A percentile compares a stretch with the other conserved stretches of the same genome.
Evolutionary conservation across 208 protist species (phyloP).

Genomic region (Angomonas ambiguus): DNA sequence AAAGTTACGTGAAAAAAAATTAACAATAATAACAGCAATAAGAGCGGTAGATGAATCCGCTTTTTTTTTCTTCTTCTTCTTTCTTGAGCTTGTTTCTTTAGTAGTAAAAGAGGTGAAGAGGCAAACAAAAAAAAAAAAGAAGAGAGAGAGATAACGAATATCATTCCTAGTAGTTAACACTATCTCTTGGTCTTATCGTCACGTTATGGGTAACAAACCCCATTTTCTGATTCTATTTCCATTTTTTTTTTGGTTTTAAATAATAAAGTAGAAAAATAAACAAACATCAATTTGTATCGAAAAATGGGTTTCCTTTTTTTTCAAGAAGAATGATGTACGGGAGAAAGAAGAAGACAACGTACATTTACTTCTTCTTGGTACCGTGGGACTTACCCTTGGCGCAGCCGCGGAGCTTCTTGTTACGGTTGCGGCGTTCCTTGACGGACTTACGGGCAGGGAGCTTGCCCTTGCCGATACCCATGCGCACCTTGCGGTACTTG

Average conservation of each 20-base stretch:
- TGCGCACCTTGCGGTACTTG: constrained; percentile 96
- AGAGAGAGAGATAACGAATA: not conserved
- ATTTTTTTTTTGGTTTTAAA: constrained; percentile 4
- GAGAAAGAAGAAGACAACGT: not conserved
- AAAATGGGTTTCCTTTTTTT: not conserved
- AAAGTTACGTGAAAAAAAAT: too few species aligned
- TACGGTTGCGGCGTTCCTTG: constrained; percentile 99
- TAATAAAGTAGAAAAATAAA: not conserved
- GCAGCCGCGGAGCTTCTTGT: constrained; percentile 97
- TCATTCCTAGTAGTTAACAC: too few species aligned
- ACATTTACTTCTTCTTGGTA: constrained; percentile 93
- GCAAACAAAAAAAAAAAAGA: not conserved
- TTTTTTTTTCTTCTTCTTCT: too few species aligned
- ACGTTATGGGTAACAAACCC: too few species aligned
- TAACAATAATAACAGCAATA: too few species aligned
- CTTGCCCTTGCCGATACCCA: constrained; percentile 89
- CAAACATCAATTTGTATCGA: not conserved
- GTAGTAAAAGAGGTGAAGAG: not conserved
- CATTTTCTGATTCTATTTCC: too few species aligned
- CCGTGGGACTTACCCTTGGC: constrained; percentile 92
- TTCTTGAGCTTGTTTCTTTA: too few species aligned
- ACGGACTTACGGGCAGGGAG: constrained; percentile 94
- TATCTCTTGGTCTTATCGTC: too few species aligned
- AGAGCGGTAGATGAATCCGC: too few species aligned
- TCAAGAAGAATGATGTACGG: not conserved